Percentiles rank a stretch among this genome's conserved stretches.
phyloP scores from a whole-genome alignment of 306 rosid genomes.

The Castanopsis chinensis region DNA sequence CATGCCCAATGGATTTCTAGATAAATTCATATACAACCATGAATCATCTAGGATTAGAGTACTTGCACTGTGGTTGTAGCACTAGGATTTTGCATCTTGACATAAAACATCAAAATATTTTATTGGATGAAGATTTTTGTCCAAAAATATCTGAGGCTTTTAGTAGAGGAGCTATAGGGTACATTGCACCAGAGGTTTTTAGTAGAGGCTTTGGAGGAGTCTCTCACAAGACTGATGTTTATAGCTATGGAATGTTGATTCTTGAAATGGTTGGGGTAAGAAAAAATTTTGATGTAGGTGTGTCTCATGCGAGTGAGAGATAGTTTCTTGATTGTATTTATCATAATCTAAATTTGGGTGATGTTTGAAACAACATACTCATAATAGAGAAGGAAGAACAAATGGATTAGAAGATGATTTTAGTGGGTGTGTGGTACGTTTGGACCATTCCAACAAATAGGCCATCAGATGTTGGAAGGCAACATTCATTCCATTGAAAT shows the following conservation, averaged over 20 bases:
- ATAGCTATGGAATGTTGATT: slow-evolving; percentile 6
- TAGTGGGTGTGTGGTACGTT: slow-evolving; percentile 7
- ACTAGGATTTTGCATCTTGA: slow-evolving; percentile 40
- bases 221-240: not conserved
- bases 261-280: slow-evolving; percentile 5
- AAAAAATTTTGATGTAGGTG: not conserved
- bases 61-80: slow-evolving; percentile 16
- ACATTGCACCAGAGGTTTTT: slow-evolving; percentile 19
- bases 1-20: slow-evolving; percentile 43
- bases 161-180: slow-evolving; percentile 37
- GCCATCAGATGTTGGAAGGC: slow-evolving; percentile 16
- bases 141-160: slow-evolving; percentile 43
- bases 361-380: not conserved
- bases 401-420: not conserved
- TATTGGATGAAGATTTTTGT: slow-evolving; percentile 1
- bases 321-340: not conserved
- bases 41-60: slow-evolving; percentile 30
- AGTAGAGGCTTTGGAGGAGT: not conserved
- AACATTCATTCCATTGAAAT: not conserved
- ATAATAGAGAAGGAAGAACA: not conserved
- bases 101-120: not conserved
- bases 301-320: not conserved
- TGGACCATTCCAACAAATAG: not conserved
- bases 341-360: not conserved
- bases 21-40: slow-evolving; percentile 17